Conservation (phyloP, 2,329 filamentous ascomycete genomes). For the Xylariaceae sp. region DNA sequence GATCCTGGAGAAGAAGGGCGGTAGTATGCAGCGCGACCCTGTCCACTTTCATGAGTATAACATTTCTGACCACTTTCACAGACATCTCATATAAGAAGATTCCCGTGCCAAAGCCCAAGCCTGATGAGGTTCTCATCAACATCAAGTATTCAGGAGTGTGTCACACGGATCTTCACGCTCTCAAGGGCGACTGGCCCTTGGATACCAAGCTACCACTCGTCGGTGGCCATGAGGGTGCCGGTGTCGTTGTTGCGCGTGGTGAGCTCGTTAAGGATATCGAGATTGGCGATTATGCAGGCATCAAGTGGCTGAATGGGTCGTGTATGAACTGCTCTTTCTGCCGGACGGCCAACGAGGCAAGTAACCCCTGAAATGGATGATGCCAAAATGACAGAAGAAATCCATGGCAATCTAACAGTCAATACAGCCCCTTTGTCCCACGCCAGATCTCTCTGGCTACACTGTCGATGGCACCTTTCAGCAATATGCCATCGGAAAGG, state of each 20-base stretch:
- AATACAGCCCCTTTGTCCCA: conserved; percentile 61
- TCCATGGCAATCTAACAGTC: not conserved
- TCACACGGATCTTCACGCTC: conserved; percentile 76
- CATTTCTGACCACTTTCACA: conserved; percentile 28
- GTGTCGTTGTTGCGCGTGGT: conserved; percentile 75
- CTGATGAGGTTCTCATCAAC: conserved; percentile 88
- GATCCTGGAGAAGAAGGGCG: conserved; percentile 77
- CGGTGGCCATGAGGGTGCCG: conserved; percentile 75
- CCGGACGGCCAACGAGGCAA: conserved; percentile 65
- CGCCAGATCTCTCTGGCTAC: conserved; percentile 77
- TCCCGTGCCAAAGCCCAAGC: conserved; percentile 71
- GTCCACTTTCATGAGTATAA: not conserved
- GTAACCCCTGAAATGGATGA: not conserved
- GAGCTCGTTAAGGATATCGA: conserved; percentile 70
- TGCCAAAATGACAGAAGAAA: not conserved
- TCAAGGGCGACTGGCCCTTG: conserved; percentile 87
- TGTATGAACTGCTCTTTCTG: conserved; percentile 83
- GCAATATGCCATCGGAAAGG: conserved; percentile 85
- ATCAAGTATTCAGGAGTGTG: conserved; percentile 88
- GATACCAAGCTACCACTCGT: conserved; percentile 77
- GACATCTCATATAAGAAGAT: conserved; percentile 72
- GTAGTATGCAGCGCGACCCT: conserved; percentile 46
- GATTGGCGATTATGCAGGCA: conserved; percentile 78
- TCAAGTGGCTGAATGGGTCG: conserved; percentile 90
- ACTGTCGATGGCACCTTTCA: conserved; percentile 92